Percentiles rank a stretch among this genome's conserved stretches.
Evolutionary conservation across 2,329 filamentous ascomycete genomes (phyloP).

Genomic region (Alternaria brassicae): DNA sequence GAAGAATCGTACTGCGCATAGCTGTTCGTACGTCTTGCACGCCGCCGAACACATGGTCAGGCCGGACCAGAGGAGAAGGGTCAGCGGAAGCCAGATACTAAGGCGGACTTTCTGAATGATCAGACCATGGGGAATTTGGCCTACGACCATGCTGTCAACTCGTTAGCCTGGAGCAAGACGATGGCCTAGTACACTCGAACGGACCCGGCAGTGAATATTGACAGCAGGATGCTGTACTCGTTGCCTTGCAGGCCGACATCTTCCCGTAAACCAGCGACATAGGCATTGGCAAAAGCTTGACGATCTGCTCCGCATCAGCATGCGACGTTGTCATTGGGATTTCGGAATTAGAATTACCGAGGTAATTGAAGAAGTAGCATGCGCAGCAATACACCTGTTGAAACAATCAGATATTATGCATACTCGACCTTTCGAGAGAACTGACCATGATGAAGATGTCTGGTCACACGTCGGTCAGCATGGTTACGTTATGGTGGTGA

Average conservation of each 20-base stretch:
- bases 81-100: slow-evolving; percentile 34
- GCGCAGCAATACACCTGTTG: slow-evolving; percentile 31
- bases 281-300: slow-evolving; percentile 34
- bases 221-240: slow-evolving; percentile 34
- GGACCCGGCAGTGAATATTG: slow-evolving; percentile 33
- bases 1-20: slow-evolving; percentile 32
- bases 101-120: slow-evolving; percentile 35
- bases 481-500: background rate
- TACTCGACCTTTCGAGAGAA: background rate
- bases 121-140: slow-evolving; percentile 31
- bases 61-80: slow-evolving; percentile 31
- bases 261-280: slow-evolving; percentile 35
- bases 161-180: background rate
- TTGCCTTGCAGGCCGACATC: slow-evolving; percentile 32
- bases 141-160: slow-evolving; percentile 24
- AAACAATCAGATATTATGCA: background rate
- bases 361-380: slow-evolving; percentile 40
- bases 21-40: slow-evolving; percentile 30
- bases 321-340: background rate
- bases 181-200: background rate
- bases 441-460: slow-evolving; percentile 12
- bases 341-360: slow-evolving; percentile 22
- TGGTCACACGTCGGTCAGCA: background rate
- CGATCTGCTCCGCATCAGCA: slow-evolving; percentile 19
- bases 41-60: slow-evolving; percentile 38